These are phyloP conservation scores for Trichosphaerium sp. DNA, from an alignment of 78 protist genomes.

Conservation along the genomic window DNA sequence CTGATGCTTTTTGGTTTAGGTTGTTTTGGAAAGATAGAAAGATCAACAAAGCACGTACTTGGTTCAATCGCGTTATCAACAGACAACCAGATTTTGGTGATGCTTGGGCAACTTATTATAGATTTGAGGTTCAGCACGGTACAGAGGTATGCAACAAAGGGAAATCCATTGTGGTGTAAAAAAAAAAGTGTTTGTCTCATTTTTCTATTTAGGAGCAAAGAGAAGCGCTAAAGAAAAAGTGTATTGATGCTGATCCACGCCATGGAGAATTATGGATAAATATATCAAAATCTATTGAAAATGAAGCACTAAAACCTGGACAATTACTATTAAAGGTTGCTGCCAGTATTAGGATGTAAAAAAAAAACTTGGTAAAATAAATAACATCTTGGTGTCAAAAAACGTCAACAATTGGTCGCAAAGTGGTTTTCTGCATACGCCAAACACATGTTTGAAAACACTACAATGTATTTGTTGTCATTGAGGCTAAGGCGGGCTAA, in stretches of 20 bases:
- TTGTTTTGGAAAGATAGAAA: conserved; percentile 80
- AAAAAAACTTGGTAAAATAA: neutral
- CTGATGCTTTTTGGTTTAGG: neutral
- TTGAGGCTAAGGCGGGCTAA: too few species aligned
- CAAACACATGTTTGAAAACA: too few species aligned
- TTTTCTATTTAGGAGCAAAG: conserved; percentile 9
- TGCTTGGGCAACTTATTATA: conserved; percentile 77
- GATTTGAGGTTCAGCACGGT: conserved; percentile 66
- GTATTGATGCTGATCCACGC: conserved; percentile 65
- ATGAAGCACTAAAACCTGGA: conserved; percentile 22
- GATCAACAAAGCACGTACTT: conserved; percentile 54
- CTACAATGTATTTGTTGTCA: too few species aligned
- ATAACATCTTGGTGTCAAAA: too few species aligned
- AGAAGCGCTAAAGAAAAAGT: conserved; percentile 30
- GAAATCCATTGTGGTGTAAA: neutral
- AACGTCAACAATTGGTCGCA: too few species aligned
- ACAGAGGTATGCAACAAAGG: neutral
- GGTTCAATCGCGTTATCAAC: conserved; percentile 77
- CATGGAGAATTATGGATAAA: conserved; percentile 72
- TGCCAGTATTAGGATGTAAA: conserved; percentile 13
- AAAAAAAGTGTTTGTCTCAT: neutral
- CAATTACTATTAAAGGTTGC: conserved; percentile 39
- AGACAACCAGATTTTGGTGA: conserved; percentile 78
- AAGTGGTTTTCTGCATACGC: too few species aligned
- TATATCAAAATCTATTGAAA: conserved; percentile 46